Base-by-base conservation (phyloP, 139 green algal genomes). In the Helicosporidium sp. region DNA sequence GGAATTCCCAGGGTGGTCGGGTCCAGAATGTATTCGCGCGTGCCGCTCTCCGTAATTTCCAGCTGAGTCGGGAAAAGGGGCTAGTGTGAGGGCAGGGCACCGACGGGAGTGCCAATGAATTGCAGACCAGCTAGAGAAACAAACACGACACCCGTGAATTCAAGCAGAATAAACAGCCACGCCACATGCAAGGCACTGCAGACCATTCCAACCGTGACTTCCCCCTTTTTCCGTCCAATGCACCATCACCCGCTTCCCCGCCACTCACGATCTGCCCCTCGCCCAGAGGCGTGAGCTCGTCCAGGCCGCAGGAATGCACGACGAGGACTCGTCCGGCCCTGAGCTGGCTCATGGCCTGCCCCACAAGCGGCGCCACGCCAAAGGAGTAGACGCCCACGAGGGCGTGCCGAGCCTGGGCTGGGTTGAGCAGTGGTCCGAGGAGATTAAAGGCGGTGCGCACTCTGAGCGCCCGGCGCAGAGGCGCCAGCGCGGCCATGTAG, bases 231-330 rank as follows among this genome's bases (percentile, higher is more conserved):
- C n/a, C n/a, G n/a, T n/a, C n/a, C n/a, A n/a, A n/a, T n/a, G n/a
- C n/a, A n/a, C n/a, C n/a, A n/a, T n/a, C n/a, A n/a, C n/a, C n/a
- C n/a, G n/a, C n/a, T n/a, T n/a, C n/a, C n/a, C n/a, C n/a, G n/a
- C n/a, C n/a, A n/a, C n/a, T n/a, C n/a, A n/a, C 61, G 37, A 97
- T 73, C 37, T 88, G 70, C 3, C 85, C 85, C 2, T 72, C 72
- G 1, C 75, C 84, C 73, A 94, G 83, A 42, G 89, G 89, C 1
- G 89, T 97, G 20, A 98, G 73, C 80, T 98, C 89, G 62, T 98
- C 89, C 54, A 98, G 66, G 1, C 87, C 87, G 55, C 73, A 69
- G 22, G 67, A 83, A 75, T 97, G 85, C 37, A 98, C 89, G 46
- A 98, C 83, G 49, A 98, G 70, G 29, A 87, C 80, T 51, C 85